Percentiles rank a stretch among this genome's conserved stretches.
These are phyloP conservation scores for Hypoxylon fuscum DNA, from an alignment of 495 filamentous ascomycete species.

Conservation along the genomic window DNA sequence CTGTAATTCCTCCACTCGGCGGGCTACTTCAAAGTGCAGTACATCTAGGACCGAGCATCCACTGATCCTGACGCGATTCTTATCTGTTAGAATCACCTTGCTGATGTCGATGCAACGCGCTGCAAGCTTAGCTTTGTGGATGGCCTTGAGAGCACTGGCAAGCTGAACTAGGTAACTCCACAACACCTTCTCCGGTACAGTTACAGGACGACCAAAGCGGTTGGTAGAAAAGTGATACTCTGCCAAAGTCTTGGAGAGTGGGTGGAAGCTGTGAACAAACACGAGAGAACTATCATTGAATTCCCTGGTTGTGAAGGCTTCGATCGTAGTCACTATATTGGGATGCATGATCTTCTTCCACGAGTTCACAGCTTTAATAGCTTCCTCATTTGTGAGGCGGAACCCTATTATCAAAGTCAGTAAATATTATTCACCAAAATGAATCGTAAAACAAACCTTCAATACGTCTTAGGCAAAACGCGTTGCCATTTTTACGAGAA, in stretches of 20 bases:
- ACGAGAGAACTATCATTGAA: slow-evolving; percentile 96
- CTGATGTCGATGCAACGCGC: slow-evolving; percentile 82
- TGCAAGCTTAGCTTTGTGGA: slow-evolving; percentile 82
- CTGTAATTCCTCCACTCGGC: slow-evolving; percentile 77
- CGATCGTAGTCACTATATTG: slow-evolving; percentile 85
- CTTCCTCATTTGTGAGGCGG: slow-evolving; percentile 85
- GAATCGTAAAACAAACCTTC: slow-evolving; percentile 65
- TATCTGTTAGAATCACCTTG: slow-evolving; percentile 86
- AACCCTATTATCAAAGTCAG: slow-evolving; percentile 40
- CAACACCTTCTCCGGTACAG: slow-evolving; percentile 78
- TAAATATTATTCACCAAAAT: not conserved
- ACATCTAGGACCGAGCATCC: slow-evolving; percentile 90
- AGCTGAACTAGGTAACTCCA: slow-evolving; percentile 96
- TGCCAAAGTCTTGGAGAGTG: slow-evolving; percentile 85
- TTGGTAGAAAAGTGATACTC: slow-evolving; percentile 79
- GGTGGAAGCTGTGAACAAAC: slow-evolving; percentile 93
- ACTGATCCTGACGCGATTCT: slow-evolving; percentile 86
- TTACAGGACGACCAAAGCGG: slow-evolving; percentile 50
- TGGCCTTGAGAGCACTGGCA: slow-evolving; percentile 83
- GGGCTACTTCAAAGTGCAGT: slow-evolving; percentile 74
- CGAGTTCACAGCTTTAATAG: slow-evolving; percentile 83
- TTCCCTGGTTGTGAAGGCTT: slow-evolving; percentile 90
- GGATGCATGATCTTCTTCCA: slow-evolving; percentile 89
- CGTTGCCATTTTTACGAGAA: slow-evolving; percentile 83
- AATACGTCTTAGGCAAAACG: slow-evolving; percentile 83